Evolutionary conservation across 1,284 basidiomycete species (phyloP), one percentile per base, ranked within the genome.

Genomic region (Fomitopsis palustris): DNA sequence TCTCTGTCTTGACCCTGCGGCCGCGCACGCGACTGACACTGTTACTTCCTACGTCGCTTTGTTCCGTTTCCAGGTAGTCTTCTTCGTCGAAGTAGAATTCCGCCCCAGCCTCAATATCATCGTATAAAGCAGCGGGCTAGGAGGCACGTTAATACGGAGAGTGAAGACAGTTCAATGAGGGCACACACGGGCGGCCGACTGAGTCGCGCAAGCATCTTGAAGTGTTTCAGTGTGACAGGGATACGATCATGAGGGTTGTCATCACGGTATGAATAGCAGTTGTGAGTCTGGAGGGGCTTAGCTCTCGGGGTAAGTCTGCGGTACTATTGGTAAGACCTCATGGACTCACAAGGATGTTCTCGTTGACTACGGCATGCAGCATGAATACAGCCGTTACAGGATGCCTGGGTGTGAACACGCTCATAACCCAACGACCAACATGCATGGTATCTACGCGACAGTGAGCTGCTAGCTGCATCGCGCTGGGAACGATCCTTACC

Each of bases 191-290:
- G 82, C 54, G 77, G 72, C 63, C 77, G 77, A 33, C 84, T 87
- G 27, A 55, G 89, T 72, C 47, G 80, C 2, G 88, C 88, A n/a
- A 90, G 77, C 21, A 87, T 68, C 69, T 85, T 81, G 73, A 90
- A 90, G 65, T 89, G 87, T 65, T 87, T 85, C 53, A 90, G 72
- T 7, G 88, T 90, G 33, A 89, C 69, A n/a, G 88, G 88, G 27
- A 90, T 84, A 58, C 77, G 81, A 35, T n/a, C 55, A 47, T 12
- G 8, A 6, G 16, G 14, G 17, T 27, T 29, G 41, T 17, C n/a
- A 43, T 56, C 58, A 27, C 27, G 21, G 52, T 43, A 21, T 17
- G 39, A 42, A 12, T 45, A 53, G 45, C 42, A 56, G 12, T 58
- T 17, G 45, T 52, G 63, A 2, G 61, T 45, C 43, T 64, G 65